phyloP scores from a whole-genome alignment of 2,329 filamentous ascomycete genomes.

The Celoporthe dispersa region DNA sequence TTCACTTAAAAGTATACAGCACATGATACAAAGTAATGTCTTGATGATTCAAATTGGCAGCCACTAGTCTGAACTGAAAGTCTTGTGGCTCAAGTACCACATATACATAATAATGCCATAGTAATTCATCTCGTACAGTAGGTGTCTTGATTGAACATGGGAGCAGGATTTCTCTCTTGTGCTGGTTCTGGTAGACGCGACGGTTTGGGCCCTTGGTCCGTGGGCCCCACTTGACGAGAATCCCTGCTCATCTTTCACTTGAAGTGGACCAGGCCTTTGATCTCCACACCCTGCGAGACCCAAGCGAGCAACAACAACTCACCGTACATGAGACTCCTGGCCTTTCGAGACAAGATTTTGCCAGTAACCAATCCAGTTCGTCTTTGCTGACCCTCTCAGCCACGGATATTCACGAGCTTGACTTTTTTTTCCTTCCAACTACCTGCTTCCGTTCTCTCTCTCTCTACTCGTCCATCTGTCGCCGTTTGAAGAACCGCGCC shows the following conservation, averaged over 20 bases:
- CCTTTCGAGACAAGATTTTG: constrained; percentile 3
- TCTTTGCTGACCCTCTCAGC: background rate
- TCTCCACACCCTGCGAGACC: constrained; percentile 8
- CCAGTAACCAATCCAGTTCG: background rate
- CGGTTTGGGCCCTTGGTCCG: background rate
- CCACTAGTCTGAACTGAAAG: background rate
- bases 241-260: background rate
- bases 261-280: background rate
- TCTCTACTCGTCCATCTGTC: background rate
- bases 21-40: constrained; percentile 23
- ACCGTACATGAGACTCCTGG: constrained; percentile 16
- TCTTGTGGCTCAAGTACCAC: background rate
- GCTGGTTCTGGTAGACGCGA: background rate
- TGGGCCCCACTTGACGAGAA: constrained; percentile 1
- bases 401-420: background rate
- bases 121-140: background rate
- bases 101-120: background rate
- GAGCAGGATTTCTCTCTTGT: background rate
- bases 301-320: constrained; percentile 15
- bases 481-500: background rate
- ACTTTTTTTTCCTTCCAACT: background rate
- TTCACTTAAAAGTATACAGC: constrained; percentile 1
- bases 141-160: background rate
- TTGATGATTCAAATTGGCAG: constrained; percentile 12
- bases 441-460: background rate